Base-by-base conservation (phyloP, 2,329 filamentous ascomycete genomes). In the Rhynchosporium agropyri region DNA sequence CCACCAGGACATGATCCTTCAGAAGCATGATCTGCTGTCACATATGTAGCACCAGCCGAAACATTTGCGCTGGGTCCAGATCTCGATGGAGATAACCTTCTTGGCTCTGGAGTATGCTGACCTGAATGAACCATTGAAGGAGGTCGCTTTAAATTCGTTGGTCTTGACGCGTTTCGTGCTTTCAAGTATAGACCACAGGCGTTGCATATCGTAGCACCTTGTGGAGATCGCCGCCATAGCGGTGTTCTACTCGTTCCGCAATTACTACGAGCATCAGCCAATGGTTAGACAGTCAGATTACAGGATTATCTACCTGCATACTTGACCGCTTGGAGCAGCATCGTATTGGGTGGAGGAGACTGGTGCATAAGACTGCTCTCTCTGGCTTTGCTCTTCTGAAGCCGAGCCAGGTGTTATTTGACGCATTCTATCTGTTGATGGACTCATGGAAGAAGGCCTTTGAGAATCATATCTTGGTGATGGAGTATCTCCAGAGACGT, bases 191-290 rank as follows among this genome's bases (percentile, higher is more conserved):
- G 83, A 48, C 95, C 95, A 74, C 95, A 99, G 5, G 95, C 95
- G 77, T 99, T 99, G 79, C 95, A 99, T 64, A 99, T 98, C 33
- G 92, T 97, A 60, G 92, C 90, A 36, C 95, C 95, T 71, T 93
- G 88, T 0, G 94, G 94, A 15, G 94, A 97, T 73, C 95, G 86
- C 74, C 95, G 87, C 95, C 95, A 99, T 43, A 99, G 79, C 29
- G 95, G 95, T 53, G 95, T 99, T 75, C 90, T 88, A 58, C 92
- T 97, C 15, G 95, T 98, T 63, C 89, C 89, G 75, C 95, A 99
- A 77, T 99, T 99, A 75, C 95, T 99, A 66, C 40, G 55, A 59
- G 61, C 12, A 43, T 71, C 59, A 72, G 67, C 53, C 53, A n/a
- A 29, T 33, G 20, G 43, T 29, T 8, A 38, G 15, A n/a, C 33